Base-by-base conservation (phyloP, 352 stramenopile species). In the Phytophthora tubulina region DNA sequence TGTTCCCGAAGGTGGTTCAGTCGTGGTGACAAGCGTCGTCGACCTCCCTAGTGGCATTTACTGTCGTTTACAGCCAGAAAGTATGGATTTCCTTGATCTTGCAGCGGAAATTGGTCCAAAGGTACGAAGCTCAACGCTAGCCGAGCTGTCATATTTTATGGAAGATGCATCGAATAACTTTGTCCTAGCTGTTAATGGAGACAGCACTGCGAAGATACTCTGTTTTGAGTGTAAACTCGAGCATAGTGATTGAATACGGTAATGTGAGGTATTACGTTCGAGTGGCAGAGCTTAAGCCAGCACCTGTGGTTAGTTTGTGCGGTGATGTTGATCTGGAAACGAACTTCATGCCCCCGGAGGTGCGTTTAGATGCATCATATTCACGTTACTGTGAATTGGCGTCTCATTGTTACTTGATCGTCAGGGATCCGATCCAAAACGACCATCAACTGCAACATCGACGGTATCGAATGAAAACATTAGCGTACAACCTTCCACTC, bases 61-160 rank as follows among this genome's bases (percentile, higher is more conserved):
- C 35, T 91, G 85, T 21, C 85, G 80, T 0, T 48, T 92, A 8
- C 81, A 91, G 27, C 82, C 85, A 14, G 81, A 91, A 63, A 71
- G 71, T 5, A 45, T 39, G 1, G 58, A 35, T 3, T 91, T 92
- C 71, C 75, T 92, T 11, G 73, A 81, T 35, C 68, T 90, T 0
- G 80, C 81, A 7, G 84, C 81, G 6, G 63, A 86, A 13, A 78
- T 92, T 44, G 82, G 82, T 3, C 85, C 85, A 8, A 92, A 92
- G 78, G 80, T 78, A 60, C 4, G 32, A 15, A 36, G 1, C 52
- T 55, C 31, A 46, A 39, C 7, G n/a, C n/a, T n/a, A n/a, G n/a
- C n/a, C n/a, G n/a, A 27, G 2, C 10, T 49, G 44, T 38, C 13
- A 6, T 9, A 27, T 32, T 31, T 8, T 14, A 15, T 36, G 41